These are phyloP conservation scores for Eucalyptus cloeziana DNA, from an alignment of 345 rosid species.

Conservation along the genomic window DNA sequence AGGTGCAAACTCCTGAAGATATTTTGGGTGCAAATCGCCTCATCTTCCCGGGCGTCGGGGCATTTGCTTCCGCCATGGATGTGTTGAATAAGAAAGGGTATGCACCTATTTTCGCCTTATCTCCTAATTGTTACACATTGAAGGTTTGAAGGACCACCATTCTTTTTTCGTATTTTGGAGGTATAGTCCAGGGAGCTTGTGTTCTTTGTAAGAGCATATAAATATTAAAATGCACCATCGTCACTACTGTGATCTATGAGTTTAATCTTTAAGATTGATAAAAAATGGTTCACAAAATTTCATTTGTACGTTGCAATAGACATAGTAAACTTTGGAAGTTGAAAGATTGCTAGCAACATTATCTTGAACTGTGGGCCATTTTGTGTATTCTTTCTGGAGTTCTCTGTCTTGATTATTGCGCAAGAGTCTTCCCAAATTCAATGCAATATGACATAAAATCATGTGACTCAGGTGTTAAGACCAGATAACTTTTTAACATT, in stretches of 20 bases:
- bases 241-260: background rate
- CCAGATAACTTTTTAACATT: background rate
- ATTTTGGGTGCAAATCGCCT: constrained; percentile 70
- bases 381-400: background rate
- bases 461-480: background rate
- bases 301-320: background rate
- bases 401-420: background rate
- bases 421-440: background rate
- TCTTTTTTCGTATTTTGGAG: background rate
- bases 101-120: background rate
- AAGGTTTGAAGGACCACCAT: background rate
- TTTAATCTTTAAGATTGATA: background rate
- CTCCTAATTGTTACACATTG: background rate
- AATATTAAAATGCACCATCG: background rate
- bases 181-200: background rate
- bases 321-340: background rate
- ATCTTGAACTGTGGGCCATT: background rate
- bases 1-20: constrained; percentile 79
- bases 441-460: background rate
- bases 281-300: background rate
- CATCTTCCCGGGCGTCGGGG: constrained; percentile 91
- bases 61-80: constrained; percentile 93
- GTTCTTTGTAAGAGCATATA: background rate
- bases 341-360: background rate
- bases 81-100: constrained; percentile 75